phyloP scores from a whole-genome alignment of 805 yeast genomes.

The Yamadazyma philogaea region DNA sequence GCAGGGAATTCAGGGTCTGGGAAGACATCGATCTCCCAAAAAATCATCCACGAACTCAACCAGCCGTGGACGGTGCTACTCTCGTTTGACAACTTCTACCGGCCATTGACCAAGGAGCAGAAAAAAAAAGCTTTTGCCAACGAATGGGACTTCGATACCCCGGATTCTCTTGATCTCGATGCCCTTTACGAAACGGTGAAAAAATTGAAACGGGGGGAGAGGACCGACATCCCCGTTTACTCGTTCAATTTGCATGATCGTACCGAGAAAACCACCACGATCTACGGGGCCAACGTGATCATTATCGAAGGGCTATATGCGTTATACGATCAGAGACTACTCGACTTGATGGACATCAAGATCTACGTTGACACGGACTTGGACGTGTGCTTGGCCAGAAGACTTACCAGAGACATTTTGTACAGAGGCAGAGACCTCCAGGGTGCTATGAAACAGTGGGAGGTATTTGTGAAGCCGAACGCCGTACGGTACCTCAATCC shows the following conservation, averaged over 20 bases:
- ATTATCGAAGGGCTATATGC: slow-evolving; percentile 91
- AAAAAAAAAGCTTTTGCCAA: slow-evolving; percentile 60
- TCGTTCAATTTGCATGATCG: slow-evolving; percentile 70
- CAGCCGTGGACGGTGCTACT: slow-evolving; percentile 93
- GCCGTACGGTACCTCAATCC: slow-evolving; percentile 74
- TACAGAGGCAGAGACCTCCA: slow-evolving; percentile 80
- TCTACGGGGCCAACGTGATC: slow-evolving; percentile 92
- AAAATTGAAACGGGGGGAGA: slow-evolving; percentile 65
- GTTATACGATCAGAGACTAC: slow-evolving; percentile 62
- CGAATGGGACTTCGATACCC: slow-evolving; percentile 83
- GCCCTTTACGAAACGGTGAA: slow-evolving; percentile 59
- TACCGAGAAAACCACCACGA: slow-evolving; percentile 63
- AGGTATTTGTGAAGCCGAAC: slow-evolving; percentile 85
- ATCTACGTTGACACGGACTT: slow-evolving; percentile 91
- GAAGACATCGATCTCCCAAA: slow-evolving; percentile 85
- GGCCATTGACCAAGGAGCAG: slow-evolving; percentile 63
- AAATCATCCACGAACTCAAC: slow-evolving; percentile 69
- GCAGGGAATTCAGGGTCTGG: slow-evolving; percentile 71
- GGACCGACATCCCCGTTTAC: slow-evolving; percentile 41
- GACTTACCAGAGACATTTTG: slow-evolving; percentile 82
- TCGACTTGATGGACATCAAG: slow-evolving; percentile 78
- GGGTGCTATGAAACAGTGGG: slow-evolving; percentile 89
- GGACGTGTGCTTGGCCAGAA: slow-evolving; percentile 86
- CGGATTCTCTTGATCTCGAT: slow-evolving; percentile 81
- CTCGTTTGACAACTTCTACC: slow-evolving; percentile 89